Evolutionary conservation across 2,329 filamentous ascomycete species (phyloP).

Genomic region (Endoconidiophora polonica): DNA sequence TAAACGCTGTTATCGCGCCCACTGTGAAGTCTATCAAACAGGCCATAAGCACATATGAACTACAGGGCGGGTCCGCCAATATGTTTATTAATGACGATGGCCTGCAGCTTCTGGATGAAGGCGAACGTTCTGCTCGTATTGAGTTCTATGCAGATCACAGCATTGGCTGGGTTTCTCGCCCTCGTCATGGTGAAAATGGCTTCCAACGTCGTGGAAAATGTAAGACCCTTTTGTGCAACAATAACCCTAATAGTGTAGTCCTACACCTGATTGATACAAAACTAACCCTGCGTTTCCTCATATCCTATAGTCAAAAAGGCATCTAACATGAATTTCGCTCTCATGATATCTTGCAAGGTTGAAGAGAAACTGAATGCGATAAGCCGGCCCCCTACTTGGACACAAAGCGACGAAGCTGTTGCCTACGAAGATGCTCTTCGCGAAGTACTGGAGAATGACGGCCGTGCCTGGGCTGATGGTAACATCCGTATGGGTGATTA

Average conservation of each 20-base stretch:
- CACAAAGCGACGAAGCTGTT: conserved; percentile 47
- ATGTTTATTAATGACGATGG: conserved; percentile 65
- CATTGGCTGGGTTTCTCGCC: conserved; percentile 53
- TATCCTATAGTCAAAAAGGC: conserved; percentile 40
- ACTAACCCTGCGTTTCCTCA: not conserved
- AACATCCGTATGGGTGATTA: conserved; percentile 78
- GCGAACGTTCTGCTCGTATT: conserved; percentile 44
- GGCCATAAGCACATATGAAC: conserved; percentile 60
- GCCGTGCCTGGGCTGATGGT: conserved; percentile 64
- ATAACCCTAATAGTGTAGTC: not conserved
- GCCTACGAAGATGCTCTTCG: conserved; percentile 50
- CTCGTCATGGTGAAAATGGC: conserved; percentile 44
- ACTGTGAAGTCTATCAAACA: conserved; percentile 65
- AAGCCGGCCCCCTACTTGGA: conserved; percentile 45
- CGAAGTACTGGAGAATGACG: conserved; percentile 49
- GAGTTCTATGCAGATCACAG: conserved; percentile 53
- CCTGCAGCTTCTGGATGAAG: conserved; percentile 47
- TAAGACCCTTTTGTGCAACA: not conserved
- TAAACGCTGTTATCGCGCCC: conserved; percentile 56
- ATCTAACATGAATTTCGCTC: conserved; percentile 56
- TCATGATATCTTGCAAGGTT: conserved; percentile 51
- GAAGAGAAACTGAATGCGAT: conserved; percentile 49
- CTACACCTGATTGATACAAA: not conserved
- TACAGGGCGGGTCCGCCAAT: conserved; percentile 62
- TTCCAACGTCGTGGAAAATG: conserved; percentile 47